Conservation (phyloP, 1,284 basidiomycete species). For the Schizopora paradoxa region DNA sequence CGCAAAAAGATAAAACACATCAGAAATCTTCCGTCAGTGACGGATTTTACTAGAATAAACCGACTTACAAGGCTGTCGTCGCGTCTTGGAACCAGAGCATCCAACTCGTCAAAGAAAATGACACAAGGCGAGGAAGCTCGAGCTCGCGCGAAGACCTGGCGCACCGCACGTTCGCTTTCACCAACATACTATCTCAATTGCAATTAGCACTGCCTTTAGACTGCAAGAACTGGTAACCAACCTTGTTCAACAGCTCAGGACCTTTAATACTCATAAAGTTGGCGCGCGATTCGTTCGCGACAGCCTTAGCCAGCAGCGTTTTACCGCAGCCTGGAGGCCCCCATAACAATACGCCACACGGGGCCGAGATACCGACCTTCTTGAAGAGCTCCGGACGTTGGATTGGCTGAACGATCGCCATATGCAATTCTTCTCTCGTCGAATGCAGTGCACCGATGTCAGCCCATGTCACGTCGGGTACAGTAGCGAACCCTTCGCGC, state of each 20-base stretch:
- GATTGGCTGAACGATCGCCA: slow-evolving; percentile 97
- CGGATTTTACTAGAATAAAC: not conserved
- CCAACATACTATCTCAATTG: slow-evolving; percentile 77
- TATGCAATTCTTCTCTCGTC: slow-evolving; percentile 88
- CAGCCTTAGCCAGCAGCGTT: slow-evolving; percentile 92
- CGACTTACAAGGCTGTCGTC: slow-evolving; percentile 83
- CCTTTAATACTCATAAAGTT: slow-evolving; percentile 99
- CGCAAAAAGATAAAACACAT: slow-evolving; percentile 8
- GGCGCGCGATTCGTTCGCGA: slow-evolving; percentile 90
- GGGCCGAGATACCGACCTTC: slow-evolving; percentile 80
- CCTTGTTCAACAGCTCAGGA: slow-evolving; percentile 94
- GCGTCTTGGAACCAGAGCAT: slow-evolving; percentile 90
- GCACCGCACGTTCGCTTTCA: slow-evolving; percentile 91
- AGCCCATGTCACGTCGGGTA: slow-evolving; percentile 93
- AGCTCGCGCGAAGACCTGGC: slow-evolving; percentile 89
- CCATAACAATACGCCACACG: slow-evolving; percentile 95
- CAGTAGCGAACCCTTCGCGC: slow-evolving; percentile 95
- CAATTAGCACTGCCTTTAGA: not conserved
- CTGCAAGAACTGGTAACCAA: slow-evolving; percentile 29
- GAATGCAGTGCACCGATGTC: slow-evolving; percentile 90
- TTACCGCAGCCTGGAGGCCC: slow-evolving; percentile 98
- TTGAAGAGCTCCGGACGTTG: slow-evolving; percentile 84
- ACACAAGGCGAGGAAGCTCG: slow-evolving; percentile 86
- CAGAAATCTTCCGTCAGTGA: slow-evolving; percentile 1
- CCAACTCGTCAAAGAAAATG: slow-evolving; percentile 95